These are phyloP conservation scores for Boletus barrowsii DNA, from an alignment of 768 basidiomycete genomes.

Conservation along the genomic window DNA sequence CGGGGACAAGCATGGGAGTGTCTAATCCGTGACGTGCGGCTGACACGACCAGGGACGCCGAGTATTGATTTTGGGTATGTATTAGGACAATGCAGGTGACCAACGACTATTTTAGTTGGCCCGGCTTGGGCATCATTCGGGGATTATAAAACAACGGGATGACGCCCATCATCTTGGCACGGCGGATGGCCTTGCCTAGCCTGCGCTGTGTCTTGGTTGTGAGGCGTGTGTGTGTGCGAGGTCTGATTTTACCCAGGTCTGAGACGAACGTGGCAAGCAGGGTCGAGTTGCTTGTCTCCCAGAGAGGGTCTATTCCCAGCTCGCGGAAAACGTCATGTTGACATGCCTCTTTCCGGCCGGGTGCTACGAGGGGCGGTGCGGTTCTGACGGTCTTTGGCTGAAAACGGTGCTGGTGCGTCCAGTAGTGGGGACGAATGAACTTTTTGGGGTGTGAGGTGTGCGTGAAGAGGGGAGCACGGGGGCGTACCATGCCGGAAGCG, in stretches of 20 bases:
- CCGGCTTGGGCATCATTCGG: conserved; percentile 23
- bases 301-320: conserved; percentile 68
- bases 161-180: conserved; percentile 90
- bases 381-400: conserved; percentile 17
- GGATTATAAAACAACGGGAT: conserved; percentile 51
- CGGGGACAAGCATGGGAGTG: neutral
- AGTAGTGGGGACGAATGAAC: conserved; percentile 49
- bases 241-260: conserved; percentile 77
- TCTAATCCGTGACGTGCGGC: neutral
- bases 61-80: neutral
- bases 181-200: conserved; percentile 79
- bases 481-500: conserved; percentile 19
- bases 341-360: conserved; percentile 51
- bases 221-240: conserved; percentile 65
- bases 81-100: neutral
- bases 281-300: conserved; percentile 58
- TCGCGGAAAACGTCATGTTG: conserved; percentile 67
- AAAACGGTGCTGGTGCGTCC: conserved; percentile 38
- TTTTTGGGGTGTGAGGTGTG: conserved; percentile 14
- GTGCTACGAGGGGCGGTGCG: conserved; percentile 50
- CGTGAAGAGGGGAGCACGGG: too few relatives aligned
- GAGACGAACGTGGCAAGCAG: conserved; percentile 60
- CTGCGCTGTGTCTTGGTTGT: conserved; percentile 77
- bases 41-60: conserved; percentile 9
- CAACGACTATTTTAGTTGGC: conserved; percentile 4